Evolutionary conservation across 306 rosid species (phyloP).

Genomic region (Sesbania bispinosa): DNA sequence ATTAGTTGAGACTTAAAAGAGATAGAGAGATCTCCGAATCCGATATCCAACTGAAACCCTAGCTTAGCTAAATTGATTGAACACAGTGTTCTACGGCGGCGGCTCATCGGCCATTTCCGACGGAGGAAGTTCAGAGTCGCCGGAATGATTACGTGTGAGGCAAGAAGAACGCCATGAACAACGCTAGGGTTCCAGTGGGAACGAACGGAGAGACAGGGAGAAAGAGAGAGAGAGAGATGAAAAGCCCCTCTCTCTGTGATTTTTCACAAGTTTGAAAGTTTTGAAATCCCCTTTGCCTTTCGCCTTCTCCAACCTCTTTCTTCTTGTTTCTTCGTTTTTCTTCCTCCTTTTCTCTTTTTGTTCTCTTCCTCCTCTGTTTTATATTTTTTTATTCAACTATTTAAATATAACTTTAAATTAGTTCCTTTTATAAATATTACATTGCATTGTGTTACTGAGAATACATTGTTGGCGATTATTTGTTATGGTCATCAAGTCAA

Average conservation of each 20-base stretch:
- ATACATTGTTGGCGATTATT: too few species aligned
- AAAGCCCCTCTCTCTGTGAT: conserved; percentile 19
- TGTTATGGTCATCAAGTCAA: too few species aligned
- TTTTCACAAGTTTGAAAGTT: conserved; percentile 6
- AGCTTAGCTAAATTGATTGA: conserved; percentile 25
- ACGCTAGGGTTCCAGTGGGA: conserved; percentile 37
- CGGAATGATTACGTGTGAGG: conserved; percentile 17
- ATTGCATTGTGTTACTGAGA: too few species aligned
- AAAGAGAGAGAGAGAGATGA: neutral
- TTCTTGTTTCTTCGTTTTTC: neutral
- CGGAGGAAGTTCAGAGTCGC: conserved; percentile 20
- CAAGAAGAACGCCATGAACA: conserved; percentile 19
- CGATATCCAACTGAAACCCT: conserved; percentile 48
- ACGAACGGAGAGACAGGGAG: neutral
- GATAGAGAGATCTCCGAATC: conserved; percentile 32
- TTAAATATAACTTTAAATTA: neutral
- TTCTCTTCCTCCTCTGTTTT: neutral
- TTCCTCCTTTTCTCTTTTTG: neutral
- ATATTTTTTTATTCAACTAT: neutral
- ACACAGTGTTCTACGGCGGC: conserved; percentile 20
- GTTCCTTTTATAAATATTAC: neutral
- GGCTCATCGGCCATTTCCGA: conserved; percentile 43
- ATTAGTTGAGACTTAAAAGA: conserved; percentile 11
- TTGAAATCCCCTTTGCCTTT: conserved; percentile 27
- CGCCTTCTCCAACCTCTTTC: conserved; percentile 29